A percentile compares a stretch with the other conserved stretches of the same genome.
Conservation (phyloP, 495 filamentous ascomycete species). For the Penicillium herquei region DNA sequence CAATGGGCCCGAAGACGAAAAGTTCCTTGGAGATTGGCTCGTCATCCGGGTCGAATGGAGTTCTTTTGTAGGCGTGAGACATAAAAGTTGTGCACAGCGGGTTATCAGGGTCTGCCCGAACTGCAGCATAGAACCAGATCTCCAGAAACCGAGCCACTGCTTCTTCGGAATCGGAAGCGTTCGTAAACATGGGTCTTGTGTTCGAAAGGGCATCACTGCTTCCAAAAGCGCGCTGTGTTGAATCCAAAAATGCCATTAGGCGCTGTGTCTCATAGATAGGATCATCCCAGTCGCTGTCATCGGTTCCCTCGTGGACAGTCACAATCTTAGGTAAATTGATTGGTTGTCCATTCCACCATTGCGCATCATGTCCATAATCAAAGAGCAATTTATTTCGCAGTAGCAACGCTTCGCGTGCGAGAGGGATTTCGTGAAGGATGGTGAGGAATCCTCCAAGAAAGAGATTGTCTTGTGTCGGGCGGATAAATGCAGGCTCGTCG, state of each 20-base stretch:
- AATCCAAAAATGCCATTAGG: conserved; percentile 82
- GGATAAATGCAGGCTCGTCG: conserved; percentile 69
- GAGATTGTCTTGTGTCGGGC: conserved; percentile 56
- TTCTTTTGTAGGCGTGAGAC: conserved; percentile 38
- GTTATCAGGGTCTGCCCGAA: conserved; percentile 38
- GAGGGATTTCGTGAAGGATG: conserved; percentile 82
- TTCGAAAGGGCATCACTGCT: conserved; percentile 60
- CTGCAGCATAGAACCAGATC: conserved; percentile 43
- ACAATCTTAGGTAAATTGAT: conserved; percentile 60
- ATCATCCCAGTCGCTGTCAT: conserved; percentile 44
- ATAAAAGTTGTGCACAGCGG: conserved; percentile 39
- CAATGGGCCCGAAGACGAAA: conserved; percentile 36
- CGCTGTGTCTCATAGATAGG: conserved; percentile 60
- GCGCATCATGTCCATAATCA: conserved; percentile 65
- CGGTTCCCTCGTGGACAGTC: conserved; percentile 44
- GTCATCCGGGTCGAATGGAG: conserved; percentile 27
- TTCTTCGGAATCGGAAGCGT: conserved; percentile 33
- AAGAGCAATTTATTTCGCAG: conserved; percentile 46
- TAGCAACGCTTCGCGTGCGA: conserved; percentile 72
- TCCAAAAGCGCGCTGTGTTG: conserved; percentile 77
- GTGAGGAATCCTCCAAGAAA: conserved; percentile 69
- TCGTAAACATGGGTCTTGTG: conserved; percentile 38
- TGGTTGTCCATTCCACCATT: conserved; percentile 82
- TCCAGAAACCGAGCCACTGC: conserved; percentile 35
- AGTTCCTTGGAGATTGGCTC: conserved; percentile 39